Evolutionary conservation across 2,329 filamentous ascomycete species (phyloP), one percentile per base, ranked within the genome.

Genomic region (Ophiostoma sp.): DNA sequence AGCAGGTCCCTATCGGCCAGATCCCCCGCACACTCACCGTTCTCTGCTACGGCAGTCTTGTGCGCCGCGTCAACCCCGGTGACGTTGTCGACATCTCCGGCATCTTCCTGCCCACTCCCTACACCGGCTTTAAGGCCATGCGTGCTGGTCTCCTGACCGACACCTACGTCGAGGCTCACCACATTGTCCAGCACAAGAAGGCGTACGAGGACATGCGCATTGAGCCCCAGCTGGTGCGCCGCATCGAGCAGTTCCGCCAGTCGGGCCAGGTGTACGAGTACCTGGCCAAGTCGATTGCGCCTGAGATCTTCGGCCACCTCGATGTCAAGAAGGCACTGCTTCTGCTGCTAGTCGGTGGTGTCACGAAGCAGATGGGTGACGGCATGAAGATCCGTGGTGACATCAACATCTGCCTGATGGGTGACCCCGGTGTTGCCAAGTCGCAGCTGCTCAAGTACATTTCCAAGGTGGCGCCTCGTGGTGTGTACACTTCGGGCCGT

Each of bases 341-440:
- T n/a, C 84, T 99, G 5, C 88, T 98, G 42, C 86, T 99, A 45
- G 97, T 99, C 72, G 95, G 95, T 71, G 95, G 95, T 81, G 94
- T 97, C 1, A 95, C 89, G 4, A 99, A 99, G 79, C 89, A 95
- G 75, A 96, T 98, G 85, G 93, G 93, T 66, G 95, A 99, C 75
- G 95, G 95, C 70, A 98, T 99, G 95, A 90, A 93, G 75, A 99
- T 99, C 77, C 92, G 95, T 84, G 95, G 95, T 75, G 95, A 99
- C 76, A 96, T 99, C 82, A 99, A 99, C 80, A 89, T 99, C 71
- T 98, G 95, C 78, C 81, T 99, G 75, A 99, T 99, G 95, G 95
- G 95, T 84, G 95, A 99, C 76, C 95, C 95, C 77, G 95, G 95
- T 92, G 95, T 99, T 76, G 95, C 95, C 81, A 99, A 99, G 81